A percentile compares a stretch with the other conserved stretches of the same genome.
Conservation (phyloP, 1,139 yeast genomes). For the Blastobotrys malaysiensis region DNA sequence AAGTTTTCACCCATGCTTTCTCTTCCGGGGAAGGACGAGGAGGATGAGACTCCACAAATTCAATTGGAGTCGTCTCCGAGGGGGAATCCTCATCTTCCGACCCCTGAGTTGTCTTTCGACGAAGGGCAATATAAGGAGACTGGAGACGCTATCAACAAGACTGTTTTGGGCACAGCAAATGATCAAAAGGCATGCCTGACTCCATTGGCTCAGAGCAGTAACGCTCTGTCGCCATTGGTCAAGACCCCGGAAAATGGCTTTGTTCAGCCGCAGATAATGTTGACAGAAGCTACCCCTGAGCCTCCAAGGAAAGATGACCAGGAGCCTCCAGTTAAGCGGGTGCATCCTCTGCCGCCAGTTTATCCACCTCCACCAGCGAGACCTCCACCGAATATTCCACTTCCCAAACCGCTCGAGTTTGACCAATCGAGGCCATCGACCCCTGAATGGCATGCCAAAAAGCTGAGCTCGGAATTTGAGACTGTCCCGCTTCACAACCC, state of each 20-base stretch:
- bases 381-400: not conserved
- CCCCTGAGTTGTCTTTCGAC: not conserved
- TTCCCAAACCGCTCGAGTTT: not conserved
- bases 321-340: not conserved
- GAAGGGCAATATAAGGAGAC: not conserved
- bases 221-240: not conserved
- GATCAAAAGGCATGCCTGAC: not conserved
- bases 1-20: not conserved
- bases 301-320: too few relatives aligned
- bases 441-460: not conserved
- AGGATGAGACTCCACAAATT: not conserved
- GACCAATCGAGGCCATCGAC: not conserved
- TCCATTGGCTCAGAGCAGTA: not conserved
- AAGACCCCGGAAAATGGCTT: not conserved
- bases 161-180: not conserved
- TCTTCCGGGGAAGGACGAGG: not conserved
- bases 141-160: not conserved
- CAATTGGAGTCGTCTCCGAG: not conserved
- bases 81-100: not conserved
- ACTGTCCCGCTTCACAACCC: conserved; percentile 20
- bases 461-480: conserved; percentile 26
- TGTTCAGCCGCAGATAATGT: not conserved
- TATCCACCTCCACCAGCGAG: not conserved
- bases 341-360: not conserved
- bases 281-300: not conserved